Evolutionary conservation across 208 protist species (phyloP).

Genomic region (Trypanosoma cruzi): DNA sequence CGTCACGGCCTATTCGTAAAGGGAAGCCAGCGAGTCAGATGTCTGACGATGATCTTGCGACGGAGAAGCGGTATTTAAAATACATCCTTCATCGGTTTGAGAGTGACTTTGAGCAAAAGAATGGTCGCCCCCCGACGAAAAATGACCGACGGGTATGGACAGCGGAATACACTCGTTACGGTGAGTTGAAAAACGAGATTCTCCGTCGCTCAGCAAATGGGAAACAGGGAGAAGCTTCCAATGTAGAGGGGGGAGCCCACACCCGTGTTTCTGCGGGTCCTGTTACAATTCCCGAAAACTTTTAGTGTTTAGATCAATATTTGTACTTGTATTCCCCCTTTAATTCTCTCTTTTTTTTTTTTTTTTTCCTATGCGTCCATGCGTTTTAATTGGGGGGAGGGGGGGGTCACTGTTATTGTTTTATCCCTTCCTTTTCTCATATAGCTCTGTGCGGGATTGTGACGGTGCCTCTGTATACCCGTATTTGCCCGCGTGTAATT

Average conservation of each 20-base stretch:
- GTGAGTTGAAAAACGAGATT: slow-evolving; percentile 81
- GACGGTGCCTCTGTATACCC: too few species aligned
- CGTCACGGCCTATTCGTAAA: not conserved
- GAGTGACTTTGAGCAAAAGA: slow-evolving; percentile 64
- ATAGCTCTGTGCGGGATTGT: too few species aligned
- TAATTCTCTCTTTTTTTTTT: not conserved
- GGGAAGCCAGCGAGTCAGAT: slow-evolving; percentile 51
- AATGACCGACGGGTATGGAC: slow-evolving; percentile 59
- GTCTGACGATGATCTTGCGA: slow-evolving; percentile 50
- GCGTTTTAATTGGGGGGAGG: too few species aligned
- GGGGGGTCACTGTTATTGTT: too few species aligned
- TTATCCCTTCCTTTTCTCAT: too few species aligned
- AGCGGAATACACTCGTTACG: slow-evolving; percentile 78
- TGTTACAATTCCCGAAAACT: not conserved
- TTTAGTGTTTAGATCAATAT: not conserved
- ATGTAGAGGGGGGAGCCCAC: not conserved
- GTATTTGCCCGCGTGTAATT: too few species aligned
- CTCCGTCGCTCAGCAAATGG: slow-evolving; percentile 24
- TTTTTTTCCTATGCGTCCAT: too few species aligned
- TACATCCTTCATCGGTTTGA: slow-evolving; percentile 83
- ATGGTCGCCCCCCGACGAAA: slow-evolving; percentile 54
- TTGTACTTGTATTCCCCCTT: not conserved
- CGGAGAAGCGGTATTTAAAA: slow-evolving; percentile 79
- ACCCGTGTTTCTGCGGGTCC: not conserved
- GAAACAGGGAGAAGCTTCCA: not conserved